Evolutionary conservation across 306 rosid species (phyloP), one percentile per base, ranked within the genome.

Genomic region (Cucurbita moschata): DNA sequence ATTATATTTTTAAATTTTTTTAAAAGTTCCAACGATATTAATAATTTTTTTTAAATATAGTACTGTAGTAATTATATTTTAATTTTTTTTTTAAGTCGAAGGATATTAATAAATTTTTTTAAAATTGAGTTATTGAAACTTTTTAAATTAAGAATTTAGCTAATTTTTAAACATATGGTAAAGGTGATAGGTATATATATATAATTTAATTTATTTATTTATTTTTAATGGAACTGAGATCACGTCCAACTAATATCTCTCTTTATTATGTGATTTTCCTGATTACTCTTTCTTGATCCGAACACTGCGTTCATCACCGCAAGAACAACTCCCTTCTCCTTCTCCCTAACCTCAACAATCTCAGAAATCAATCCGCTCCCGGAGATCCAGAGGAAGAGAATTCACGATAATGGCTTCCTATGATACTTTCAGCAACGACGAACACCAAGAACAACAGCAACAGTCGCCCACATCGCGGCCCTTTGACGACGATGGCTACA

Each of bases 351-450:
- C 51, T 12, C 40, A 37, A 39, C 18, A 46, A 16, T 11, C 51
- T 13, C 69, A 59, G 74, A 26, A 42, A 21, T 47, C 52, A 13
- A 37, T 19, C 7, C 1, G 9, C 26, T 14, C 44, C 0, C 19
- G 8, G 1, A 65, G 43, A 65, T 6, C 13, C 40, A 76, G 19
- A 16, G 67, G 30, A n/a, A 35, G 52, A 50, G 23, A 68, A 66
- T 65, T 56, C 70, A 10, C 59, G 38, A 69, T 11, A 75, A 86
- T 86, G 96, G 91, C 82, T 69, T 87, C 96, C 26, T 90, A 83
- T 76, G 90, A 87, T 52, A 65, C 90, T 2, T 85, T 91, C 67
- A 75, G 69, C 74, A 77, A 79, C 62, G 86, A 77, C 60, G 83
- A 76, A 39, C 78, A 63, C 37, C 80, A 80, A 10, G 77, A 84